Percentiles rank a stretch among this genome's conserved stretches.
Conservation (phyloP, 192 early-diverging fungal genomes). For the Backusella tarrabulga region DNA sequence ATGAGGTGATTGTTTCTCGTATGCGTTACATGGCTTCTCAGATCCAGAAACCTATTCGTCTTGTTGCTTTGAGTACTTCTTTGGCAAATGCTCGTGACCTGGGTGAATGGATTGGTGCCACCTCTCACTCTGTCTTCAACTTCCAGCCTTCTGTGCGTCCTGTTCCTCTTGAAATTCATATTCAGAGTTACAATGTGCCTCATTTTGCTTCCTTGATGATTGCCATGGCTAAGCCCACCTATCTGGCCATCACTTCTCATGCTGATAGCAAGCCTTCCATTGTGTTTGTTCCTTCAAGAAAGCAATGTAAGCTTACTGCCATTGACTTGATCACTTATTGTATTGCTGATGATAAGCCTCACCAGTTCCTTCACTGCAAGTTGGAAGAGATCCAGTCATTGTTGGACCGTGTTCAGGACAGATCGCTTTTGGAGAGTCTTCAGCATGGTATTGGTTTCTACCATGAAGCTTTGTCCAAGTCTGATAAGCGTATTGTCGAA, state of each 20-base stretch:
- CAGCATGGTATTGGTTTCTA: conserved; percentile 84
- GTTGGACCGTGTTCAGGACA: conserved; percentile 69
- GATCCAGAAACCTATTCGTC: conserved; percentile 80
- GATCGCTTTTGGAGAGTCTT: conserved; percentile 67
- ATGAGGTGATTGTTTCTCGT: conserved; percentile 91
- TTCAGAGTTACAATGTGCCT: conserved; percentile 87
- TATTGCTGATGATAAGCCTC: conserved; percentile 70
- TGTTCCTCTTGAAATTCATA: conserved; percentile 92
- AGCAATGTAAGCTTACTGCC: conserved; percentile 86
- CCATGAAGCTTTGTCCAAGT: conserved; percentile 84
- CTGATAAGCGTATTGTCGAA: conserved; percentile 73
- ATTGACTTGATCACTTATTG: conserved; percentile 81
- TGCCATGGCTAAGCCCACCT: conserved; percentile 87
- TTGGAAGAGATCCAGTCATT: conserved; percentile 60
- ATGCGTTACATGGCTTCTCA: conserved; percentile 91
- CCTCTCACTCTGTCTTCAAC: conserved; percentile 79
- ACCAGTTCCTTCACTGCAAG: conserved; percentile 72
- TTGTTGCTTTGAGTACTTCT: conserved; percentile 86
- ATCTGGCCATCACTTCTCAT: conserved; percentile 68
- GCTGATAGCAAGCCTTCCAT: conserved; percentile 70
- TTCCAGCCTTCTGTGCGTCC: conserved; percentile 93
- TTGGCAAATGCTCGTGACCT: conserved; percentile 98
- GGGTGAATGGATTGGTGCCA: conserved; percentile 95
- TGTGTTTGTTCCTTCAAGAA: conserved; percentile 90
- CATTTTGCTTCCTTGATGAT: conserved; percentile 97